These are phyloP conservation scores for Spinellus fusiger DNA, from an alignment of 192 early-diverging fungal species.

Conservation along the genomic window DNA sequence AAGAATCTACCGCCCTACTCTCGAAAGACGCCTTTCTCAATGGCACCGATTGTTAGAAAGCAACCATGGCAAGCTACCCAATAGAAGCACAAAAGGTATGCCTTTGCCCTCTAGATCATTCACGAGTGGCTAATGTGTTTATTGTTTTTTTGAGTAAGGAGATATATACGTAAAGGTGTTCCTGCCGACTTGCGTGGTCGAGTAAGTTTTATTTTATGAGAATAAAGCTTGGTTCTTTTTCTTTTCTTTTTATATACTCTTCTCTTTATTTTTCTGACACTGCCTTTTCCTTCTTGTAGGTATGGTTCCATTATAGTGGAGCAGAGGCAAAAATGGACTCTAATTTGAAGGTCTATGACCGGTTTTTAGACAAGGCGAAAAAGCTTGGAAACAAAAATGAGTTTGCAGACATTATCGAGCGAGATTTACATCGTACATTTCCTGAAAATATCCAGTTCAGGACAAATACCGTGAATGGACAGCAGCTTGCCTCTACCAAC, in stretches of 20 bases:
- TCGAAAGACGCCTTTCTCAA: slow-evolving; percentile 39
- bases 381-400: slow-evolving; percentile 51
- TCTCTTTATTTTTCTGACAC: not conserved
- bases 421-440: slow-evolving; percentile 23
- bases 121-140: not conserved
- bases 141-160: slow-evolving; percentile 42
- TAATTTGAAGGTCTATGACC: slow-evolving; percentile 52
- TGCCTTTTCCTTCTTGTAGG: too few species aligned
- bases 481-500: slow-evolving; percentile 74
- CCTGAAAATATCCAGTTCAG: slow-evolving; percentile 2
- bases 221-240: not conserved
- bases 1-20: slow-evolving; percentile 38
- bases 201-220: slow-evolving; percentile 39
- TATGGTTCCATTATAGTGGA: slow-evolving; percentile 70
- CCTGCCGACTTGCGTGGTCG: slow-evolving; percentile 56
- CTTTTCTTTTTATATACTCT: not conserved
- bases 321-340: slow-evolving; percentile 51
- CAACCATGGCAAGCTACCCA: slow-evolving; percentile 37
- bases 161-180: slow-evolving; percentile 71
- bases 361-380: slow-evolving; percentile 36
- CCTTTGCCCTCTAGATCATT: not conserved
- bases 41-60: slow-evolving; percentile 45
- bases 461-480: slow-evolving; percentile 30
- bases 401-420: slow-evolving; percentile 61
- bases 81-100: slow-evolving; percentile 39